Evolutionary conservation across 306 rosid genomes (phyloP).

Genomic region (Crotalaria pallida): DNA sequence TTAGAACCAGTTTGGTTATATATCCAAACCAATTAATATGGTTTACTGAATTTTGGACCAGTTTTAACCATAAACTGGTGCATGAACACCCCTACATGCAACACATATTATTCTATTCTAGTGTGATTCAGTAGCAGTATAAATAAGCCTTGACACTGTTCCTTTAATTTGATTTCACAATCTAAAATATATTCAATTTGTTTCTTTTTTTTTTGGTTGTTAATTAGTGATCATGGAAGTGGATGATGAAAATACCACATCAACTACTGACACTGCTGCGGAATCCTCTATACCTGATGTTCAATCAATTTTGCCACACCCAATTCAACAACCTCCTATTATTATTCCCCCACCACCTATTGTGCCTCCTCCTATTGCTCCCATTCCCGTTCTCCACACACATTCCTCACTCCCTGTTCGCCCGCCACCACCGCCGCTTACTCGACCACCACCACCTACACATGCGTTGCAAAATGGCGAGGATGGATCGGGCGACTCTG

Average conservation of each 20-base stretch:
- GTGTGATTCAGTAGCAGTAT: no score
- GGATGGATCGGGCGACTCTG: constrained; percentile 44
- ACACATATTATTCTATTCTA: no score
- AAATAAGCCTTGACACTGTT: no score
- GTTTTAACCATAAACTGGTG: no score
- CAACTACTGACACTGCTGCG: constrained; percentile 29
- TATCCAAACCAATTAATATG: no score
- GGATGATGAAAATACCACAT: constrained; percentile 45
- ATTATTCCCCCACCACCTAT: constrained; percentile 27
- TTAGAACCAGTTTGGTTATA: no score
- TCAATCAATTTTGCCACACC: constrained; percentile 31
- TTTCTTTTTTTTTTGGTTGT: neutral
- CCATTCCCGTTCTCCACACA: constrained; percentile 42
- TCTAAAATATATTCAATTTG: neutral
- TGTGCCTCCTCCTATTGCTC: constrained; percentile 61
- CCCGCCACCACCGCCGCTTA: constrained; percentile 52
- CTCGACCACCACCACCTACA: constrained; percentile 43
- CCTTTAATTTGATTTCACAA: neutral
- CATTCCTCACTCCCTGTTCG: constrained; percentile 57
- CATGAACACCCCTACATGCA: no score
- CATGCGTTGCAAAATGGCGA: constrained; percentile 60
- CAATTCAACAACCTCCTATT: constrained; percentile 35
- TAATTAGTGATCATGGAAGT: constrained; percentile 31
- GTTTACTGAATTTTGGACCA: no score
- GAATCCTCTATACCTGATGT: constrained; percentile 47